phyloP scores from a whole-genome alignment of 306 rosid genomes.

The Cicer chorassanicum region DNA sequence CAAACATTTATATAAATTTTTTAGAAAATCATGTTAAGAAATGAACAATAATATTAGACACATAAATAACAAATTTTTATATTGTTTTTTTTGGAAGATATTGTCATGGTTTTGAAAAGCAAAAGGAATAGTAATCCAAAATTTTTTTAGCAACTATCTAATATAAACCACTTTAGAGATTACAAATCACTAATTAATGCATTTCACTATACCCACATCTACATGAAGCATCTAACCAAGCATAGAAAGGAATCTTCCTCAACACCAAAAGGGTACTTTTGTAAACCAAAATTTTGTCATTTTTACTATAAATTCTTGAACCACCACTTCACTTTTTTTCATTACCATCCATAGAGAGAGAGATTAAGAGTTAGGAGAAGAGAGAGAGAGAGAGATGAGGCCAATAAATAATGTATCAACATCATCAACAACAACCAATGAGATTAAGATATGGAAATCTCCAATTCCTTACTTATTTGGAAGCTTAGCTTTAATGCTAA shows the following conservation, averaged over 20 bases:
- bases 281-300: conserved; percentile 48
- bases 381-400: conserved; percentile 36
- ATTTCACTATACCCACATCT: conserved; percentile 44
- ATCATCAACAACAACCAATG: conserved; percentile 11
- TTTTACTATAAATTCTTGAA: conserved; percentile 55
- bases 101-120: too few species aligned
- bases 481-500: conserved; percentile 59
- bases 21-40: neutral
- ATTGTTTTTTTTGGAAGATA: too few species aligned
- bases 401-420: conserved; percentile 50
- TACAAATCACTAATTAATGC: neutral
- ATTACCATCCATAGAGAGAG: conserved; percentile 12
- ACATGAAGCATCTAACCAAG: conserved; percentile 53
- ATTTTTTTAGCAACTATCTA: conserved; percentile 5
- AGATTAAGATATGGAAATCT: conserved; percentile 61
- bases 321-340: conserved; percentile 40
- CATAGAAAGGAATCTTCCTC: conserved; percentile 55
- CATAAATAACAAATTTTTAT: too few species aligned
- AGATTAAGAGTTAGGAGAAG: neutral
- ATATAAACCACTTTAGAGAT: conserved; percentile 9
- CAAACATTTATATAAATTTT: too few species aligned
- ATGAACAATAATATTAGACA: neutral
- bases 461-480: conserved; percentile 89
- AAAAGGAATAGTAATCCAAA: conserved; percentile 2
- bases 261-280: conserved; percentile 52